Evolutionary conservation across 2,329 filamentous ascomycete species (phyloP), one percentile per base, ranked within the genome.

Genomic region (Talaromyces piceae): DNA sequence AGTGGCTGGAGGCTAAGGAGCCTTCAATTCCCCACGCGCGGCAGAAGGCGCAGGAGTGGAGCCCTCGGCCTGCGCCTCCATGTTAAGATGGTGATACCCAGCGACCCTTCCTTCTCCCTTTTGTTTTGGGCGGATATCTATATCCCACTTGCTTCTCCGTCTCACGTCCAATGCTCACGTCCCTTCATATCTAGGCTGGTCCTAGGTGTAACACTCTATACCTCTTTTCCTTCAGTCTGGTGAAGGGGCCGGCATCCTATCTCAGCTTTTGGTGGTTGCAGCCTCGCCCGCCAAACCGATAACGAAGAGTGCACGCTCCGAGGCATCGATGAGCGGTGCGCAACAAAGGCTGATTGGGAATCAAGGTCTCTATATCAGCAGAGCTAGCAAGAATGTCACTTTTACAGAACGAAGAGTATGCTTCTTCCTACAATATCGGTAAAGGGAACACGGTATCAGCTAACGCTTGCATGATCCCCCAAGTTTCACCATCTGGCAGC

Each of bases 401-500:
- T 52, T 67, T 76, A 56, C 73, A 76, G 58, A 76, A 75, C 56
- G 74, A 77, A 70, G 74, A 77, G 74, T 76, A 68, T 51, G 73
- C 67, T 27, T 44, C 49, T 37, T 41, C 47, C 9, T n/a, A n/a
- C n/a, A n/a, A 28, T 25, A 45, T 16, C 31, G 33, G 25, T 33
- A 33, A 18, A 39, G 20, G 25, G 47, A 41, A 46, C n/a, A 43
- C 44, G 20, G 18, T 2, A n/a, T 8, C 20, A 18, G 20, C 33
- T 37, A 37, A 37, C 12, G 33, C 33, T 18, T 22, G 23, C 31
- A 23, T 39, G 39, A 39, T 3, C 2, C 20, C 20, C 39, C 11
- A 18, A 82, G 79, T 62, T 85, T 85, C 63, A 79, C 81, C 27
- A 77, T 83, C 53, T 85, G 82, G 74, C 80, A 83, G 61, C 72